These are phyloP conservation scores for Letharia columbiana DNA, from an alignment of 495 filamentous ascomycete species.

Conservation along the genomic window DNA sequence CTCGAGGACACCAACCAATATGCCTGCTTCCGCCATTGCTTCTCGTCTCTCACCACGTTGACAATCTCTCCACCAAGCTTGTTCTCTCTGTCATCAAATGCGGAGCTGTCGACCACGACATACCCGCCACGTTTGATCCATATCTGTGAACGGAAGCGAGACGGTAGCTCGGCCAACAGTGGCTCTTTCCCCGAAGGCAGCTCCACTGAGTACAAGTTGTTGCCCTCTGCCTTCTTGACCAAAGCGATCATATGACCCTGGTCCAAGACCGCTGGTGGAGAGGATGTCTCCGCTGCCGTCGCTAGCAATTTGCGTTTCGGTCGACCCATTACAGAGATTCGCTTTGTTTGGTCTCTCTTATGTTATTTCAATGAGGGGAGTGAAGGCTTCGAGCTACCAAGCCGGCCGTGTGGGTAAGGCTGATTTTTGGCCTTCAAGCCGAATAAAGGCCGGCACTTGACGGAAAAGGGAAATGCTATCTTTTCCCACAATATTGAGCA, in stretches of 20 bases:
- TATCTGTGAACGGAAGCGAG: slow-evolving; percentile 78
- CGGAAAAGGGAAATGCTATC: neutral
- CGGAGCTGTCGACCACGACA: slow-evolving; percentile 68
- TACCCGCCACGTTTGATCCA: slow-evolving; percentile 85
- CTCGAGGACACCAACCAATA: slow-evolving; percentile 60
- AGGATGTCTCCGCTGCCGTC: slow-evolving; percentile 63
- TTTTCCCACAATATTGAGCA: slow-evolving; percentile 6
- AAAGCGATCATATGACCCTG: slow-evolving; percentile 60
- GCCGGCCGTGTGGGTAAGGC: neutral
- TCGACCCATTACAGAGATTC: slow-evolving; percentile 48
- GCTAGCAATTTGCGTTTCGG: slow-evolving; percentile 67
- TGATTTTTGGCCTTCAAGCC: neutral
- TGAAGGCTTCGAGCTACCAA: neutral
- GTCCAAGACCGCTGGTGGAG: slow-evolving; percentile 60
- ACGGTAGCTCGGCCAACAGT: slow-evolving; percentile 66
- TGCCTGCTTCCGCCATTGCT: slow-evolving; percentile 76
- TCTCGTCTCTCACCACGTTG: slow-evolving; percentile 87
- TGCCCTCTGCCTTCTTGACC: slow-evolving; percentile 73
- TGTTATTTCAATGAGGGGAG: neutral
- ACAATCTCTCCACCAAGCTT: slow-evolving; percentile 83
- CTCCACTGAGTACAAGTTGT: slow-evolving; percentile 72
- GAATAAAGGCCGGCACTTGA: slow-evolving; percentile 1
- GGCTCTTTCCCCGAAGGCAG: slow-evolving; percentile 47
- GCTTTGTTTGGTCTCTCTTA: neutral
- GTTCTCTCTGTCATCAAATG: slow-evolving; percentile 59